These are phyloP conservation scores for Ophiocytium majus DNA, from an alignment of 352 stramenopile genomes.

Conservation along the genomic window DNA sequence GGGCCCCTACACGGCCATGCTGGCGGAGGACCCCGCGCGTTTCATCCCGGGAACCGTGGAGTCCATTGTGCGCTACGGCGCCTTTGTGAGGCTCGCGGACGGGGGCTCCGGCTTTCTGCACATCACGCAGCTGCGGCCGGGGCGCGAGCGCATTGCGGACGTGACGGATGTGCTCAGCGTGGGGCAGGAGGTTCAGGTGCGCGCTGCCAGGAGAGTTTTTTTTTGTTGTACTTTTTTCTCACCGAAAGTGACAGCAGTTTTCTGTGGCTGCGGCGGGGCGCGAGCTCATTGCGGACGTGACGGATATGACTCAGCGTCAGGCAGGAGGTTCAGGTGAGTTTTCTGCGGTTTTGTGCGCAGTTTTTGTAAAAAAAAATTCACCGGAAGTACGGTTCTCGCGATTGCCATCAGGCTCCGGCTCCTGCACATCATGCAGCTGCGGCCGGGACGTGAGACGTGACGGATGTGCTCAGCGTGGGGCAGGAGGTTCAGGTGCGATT, in stretches of 20 bases:
- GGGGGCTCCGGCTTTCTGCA: constrained; percentile 53
- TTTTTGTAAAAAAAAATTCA: no score
- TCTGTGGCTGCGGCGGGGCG: no score
- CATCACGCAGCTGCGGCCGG: constrained; percentile 51
- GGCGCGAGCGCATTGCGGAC: constrained; percentile 30
- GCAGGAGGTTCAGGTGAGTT: no score
- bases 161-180: constrained; percentile 46
- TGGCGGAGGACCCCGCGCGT: constrained; percentile 32
- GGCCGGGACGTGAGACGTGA: constrained; percentile 38
- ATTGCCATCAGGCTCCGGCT: constrained; percentile 51
- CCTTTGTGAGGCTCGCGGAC: constrained; percentile 48
- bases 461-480: constrained; percentile 44
- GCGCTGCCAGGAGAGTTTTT: constrained; percentile 34
- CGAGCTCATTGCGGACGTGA: no score
- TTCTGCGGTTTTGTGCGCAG: no score
- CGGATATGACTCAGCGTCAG: no score
- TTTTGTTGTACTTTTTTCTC: no score
- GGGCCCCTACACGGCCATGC: constrained; percentile 39
- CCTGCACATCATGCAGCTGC: constrained; percentile 56
- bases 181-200: constrained; percentile 47
- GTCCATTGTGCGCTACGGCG: constrained; percentile 51
- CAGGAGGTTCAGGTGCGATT: constrained; percentile 49
- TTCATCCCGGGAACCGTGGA: constrained; percentile 50
- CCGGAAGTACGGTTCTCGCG: no score
- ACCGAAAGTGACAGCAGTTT: no score